These are phyloP conservation scores for Stramenopiles sp. DNA, from an alignment of 352 stramenopile genomes.

Conservation along the genomic window DNA sequence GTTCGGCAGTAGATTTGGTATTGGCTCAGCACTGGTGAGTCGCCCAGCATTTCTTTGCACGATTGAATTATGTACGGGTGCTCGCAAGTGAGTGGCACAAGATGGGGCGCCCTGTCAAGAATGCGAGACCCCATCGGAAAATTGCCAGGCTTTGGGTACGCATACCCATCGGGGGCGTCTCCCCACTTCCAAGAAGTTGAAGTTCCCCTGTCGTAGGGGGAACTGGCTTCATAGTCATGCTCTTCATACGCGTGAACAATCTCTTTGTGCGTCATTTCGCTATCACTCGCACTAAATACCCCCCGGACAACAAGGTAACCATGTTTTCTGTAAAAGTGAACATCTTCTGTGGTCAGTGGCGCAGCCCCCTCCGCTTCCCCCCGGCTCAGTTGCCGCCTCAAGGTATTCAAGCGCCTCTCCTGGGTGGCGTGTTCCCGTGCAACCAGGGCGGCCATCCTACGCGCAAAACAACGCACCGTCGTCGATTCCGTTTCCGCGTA, in stretches of 20 bases:
- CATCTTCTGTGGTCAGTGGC: background rate
- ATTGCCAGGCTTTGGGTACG: background rate
- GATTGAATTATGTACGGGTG: background rate
- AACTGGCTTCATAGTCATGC: background rate
- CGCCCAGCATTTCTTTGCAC: background rate
- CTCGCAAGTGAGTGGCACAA: background rate
- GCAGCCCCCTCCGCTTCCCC: too few relatives aligned
- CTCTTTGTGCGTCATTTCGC: background rate
- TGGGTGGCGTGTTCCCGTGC: too few relatives aligned
- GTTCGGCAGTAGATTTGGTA: background rate
- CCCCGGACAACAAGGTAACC: background rate
- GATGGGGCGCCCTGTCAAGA: background rate
- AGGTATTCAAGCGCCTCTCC: too few relatives aligned
- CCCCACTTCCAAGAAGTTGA: too few relatives aligned
- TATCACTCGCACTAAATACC: background rate
- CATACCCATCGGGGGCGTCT: background rate
- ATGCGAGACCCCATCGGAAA: background rate
- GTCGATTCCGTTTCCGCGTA: too few relatives aligned
- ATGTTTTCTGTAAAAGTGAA: background rate
- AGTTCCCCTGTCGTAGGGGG: background rate
- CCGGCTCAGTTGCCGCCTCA: too few relatives aligned
- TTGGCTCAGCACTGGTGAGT: background rate
- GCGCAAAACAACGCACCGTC: too few relatives aligned
- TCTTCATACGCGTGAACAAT: conserved; percentile 2
- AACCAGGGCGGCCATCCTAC: too few relatives aligned